Evolutionary conservation across 192 early-diverging fungal genomes (phyloP), one percentile per base, ranked within the genome.

Genomic region (Coemansia asiatica): DNA sequence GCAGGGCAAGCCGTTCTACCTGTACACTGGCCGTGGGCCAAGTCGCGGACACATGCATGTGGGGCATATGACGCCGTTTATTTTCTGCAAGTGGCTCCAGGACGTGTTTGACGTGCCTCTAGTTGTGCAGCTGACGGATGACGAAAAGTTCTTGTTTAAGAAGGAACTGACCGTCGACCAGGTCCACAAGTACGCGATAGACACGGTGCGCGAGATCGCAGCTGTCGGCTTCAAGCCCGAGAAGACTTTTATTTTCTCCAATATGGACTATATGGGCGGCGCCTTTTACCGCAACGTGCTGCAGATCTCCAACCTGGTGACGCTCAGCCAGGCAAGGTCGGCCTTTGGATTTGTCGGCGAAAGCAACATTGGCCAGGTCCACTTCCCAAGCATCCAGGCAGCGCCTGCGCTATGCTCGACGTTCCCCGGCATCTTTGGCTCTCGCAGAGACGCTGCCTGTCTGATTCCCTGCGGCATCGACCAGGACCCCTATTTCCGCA

Each of bases 101-200:
- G 97, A 98, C 27, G 87, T 92, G 26, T 98, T 98, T 86, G 89
- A 95, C 71, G 92, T 90, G 4, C 94, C 95, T 26, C 70, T 97
- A 26, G 97, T 98, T 6, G 90, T 98, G 60, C 97, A 98, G 76
- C 85, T 98, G 64, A 98, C 97, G 9, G 96, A 98, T 74, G 96
- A 98, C 73, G 96, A 98, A 84, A 98, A 98, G 86, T 98, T 92
- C 76, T 72, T 98, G 77, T 98, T 97, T 87, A 96, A 95, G 75
- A 74, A 86, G 23, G 90, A 90, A 21, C 75, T 98, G 57, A 95
- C 91, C 54, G 51, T 95, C 8, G 95, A 95, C 27, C 85, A 95
- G 31, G 87, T 86, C 19, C 80, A 86, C 63, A 75, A 92, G 67
- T 95, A 87, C 72, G 84, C 90, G 18, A 72, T 74, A 28, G 86